These are phyloP conservation scores for Solanum dulcamara DNA, from an alignment of 257 asterid genomes.

Conservation along the genomic window DNA sequence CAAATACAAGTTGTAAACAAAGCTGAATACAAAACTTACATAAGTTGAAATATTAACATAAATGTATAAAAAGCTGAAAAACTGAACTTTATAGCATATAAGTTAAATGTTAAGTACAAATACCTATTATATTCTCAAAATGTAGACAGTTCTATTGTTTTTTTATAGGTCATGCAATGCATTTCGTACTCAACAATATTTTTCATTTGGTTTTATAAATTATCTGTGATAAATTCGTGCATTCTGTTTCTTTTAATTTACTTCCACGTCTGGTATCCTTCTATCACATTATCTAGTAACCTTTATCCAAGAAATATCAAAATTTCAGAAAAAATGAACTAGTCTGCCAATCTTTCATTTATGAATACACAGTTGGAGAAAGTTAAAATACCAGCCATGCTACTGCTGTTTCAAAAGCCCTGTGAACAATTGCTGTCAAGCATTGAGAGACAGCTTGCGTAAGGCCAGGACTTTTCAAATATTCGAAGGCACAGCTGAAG, in stretches of 20 bases:
- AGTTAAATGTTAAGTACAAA: too few species aligned
- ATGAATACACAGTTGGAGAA: not conserved
- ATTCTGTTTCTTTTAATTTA: not conserved
- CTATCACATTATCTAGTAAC: not conserved
- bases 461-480: slow-evolving; percentile 88
- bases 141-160: not conserved
- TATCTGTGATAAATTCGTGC: not conserved
- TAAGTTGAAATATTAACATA: too few species aligned
- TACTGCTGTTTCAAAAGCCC: slow-evolving; percentile 82
- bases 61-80: too few species aligned
- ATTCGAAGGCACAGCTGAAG: slow-evolving; percentile 92
- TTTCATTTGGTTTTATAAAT: not conserved
- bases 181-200: not conserved
- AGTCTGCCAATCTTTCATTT: not conserved
- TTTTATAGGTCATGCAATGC: not conserved
- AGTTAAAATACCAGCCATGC: slow-evolving; percentile 72
- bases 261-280: not conserved
- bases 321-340: not conserved
- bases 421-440: slow-evolving; percentile 87
- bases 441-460: slow-evolving; percentile 92
- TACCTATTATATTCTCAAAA: not conserved
- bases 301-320: not conserved
- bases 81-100: too few species aligned
- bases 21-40: too few species aligned
- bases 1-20: too few species aligned